Evolutionary conservation across 2,329 filamentous ascomycete genomes (phyloP).

Genomic region (Pseudogymnoascus sp.): DNA sequence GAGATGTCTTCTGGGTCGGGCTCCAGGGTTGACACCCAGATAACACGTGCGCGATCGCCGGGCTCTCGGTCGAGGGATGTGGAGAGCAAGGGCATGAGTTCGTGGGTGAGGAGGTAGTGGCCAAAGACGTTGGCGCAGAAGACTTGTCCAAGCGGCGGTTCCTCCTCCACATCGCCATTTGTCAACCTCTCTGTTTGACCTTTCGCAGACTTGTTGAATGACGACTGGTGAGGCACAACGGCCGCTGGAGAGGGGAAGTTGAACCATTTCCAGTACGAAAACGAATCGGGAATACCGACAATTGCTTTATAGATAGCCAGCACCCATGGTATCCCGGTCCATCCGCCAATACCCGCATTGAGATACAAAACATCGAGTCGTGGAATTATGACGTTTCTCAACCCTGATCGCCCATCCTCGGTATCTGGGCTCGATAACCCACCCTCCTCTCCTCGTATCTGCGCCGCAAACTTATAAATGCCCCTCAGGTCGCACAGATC

Average conservation of each 20-base stretch:
- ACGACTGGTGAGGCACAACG: constrained; percentile 26
- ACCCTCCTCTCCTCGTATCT: constrained; percentile 7
- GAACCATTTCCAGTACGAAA: constrained; percentile 7
- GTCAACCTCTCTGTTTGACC: neutral
- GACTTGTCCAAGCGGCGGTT: constrained; percentile 64
- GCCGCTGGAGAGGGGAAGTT: neutral
- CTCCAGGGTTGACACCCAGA: constrained; percentile 85
- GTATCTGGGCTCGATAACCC: constrained; percentile 25
- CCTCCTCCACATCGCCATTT: constrained; percentile 23
- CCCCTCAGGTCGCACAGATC: constrained; percentile 51
- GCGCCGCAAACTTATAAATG: constrained; percentile 31
- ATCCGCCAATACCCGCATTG: constrained; percentile 85
- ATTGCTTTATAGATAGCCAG: constrained; percentile 39
- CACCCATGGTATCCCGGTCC: constrained; percentile 68
- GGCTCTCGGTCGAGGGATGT: constrained; percentile 22
- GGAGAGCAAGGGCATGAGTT: constrained; percentile 63
- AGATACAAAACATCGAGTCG: constrained; percentile 71
- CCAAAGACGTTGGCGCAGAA: constrained; percentile 93
- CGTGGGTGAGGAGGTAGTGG: constrained; percentile 82
- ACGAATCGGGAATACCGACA: neutral
- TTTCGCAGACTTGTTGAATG: constrained; percentile 22
- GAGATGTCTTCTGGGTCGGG: constrained; percentile 38
- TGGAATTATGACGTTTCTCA: constrained; percentile 50
- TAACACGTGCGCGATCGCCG: constrained; percentile 49
- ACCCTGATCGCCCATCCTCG: constrained; percentile 21